Evolutionary conservation across 208 protist genomes (phyloP).

Genomic region (Naegleria lovaniensis): DNA sequence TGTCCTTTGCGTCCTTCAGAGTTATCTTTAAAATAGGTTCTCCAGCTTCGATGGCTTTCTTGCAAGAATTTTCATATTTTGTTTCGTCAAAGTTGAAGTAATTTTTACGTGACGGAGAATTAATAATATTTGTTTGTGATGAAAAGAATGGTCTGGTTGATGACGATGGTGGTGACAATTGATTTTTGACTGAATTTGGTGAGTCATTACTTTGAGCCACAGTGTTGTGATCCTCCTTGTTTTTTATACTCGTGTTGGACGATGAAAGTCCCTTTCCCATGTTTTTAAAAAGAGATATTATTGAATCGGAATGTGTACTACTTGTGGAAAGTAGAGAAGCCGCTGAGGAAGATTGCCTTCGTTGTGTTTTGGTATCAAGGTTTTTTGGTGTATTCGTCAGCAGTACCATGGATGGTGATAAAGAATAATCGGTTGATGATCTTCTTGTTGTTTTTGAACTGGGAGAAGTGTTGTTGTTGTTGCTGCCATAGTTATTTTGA

Average conservation of each 20-base stretch:
- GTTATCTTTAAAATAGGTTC: neutral
- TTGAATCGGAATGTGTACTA: neutral
- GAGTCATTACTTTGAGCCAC: too few relatives aligned
- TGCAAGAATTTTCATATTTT: neutral
- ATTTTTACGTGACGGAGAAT: neutral
- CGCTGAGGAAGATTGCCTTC: neutral
- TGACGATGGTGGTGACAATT: neutral
- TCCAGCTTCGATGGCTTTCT: neutral
- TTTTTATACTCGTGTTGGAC: neutral
- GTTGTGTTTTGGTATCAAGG: neutral
- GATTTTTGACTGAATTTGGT: neutral
- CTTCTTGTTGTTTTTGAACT: too few relatives aligned
- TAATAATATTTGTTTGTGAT: neutral
- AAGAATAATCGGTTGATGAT: too few relatives aligned
- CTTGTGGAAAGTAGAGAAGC: neutral
- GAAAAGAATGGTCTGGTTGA: neutral
- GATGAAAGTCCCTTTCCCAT: neutral
- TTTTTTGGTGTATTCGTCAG: neutral
- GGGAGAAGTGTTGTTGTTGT: too few relatives aligned
- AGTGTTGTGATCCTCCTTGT: neutral
- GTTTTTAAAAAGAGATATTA: too few relatives aligned
- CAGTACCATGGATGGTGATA: neutral
- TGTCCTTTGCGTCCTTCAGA: neutral
- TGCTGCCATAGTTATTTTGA: too few relatives aligned
- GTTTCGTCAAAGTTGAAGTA: neutral